Percentiles rank a stretch among this genome's conserved stretches.
Conservation (phyloP, 2,329 filamentous ascomycete genomes). For the Penicillium sp. region DNA sequence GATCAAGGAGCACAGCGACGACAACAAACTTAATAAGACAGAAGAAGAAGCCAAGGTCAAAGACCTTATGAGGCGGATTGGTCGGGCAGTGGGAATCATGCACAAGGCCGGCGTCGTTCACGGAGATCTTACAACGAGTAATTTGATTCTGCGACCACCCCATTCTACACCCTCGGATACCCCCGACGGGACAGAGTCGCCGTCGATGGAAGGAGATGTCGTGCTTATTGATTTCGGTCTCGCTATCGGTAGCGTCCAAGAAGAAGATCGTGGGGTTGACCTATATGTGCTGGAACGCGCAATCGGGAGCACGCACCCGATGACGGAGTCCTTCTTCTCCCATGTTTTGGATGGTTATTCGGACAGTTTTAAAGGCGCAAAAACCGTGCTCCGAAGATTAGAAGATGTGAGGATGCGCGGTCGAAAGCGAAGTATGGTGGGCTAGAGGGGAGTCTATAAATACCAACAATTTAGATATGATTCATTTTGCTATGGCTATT, state of each 20-base stretch:
- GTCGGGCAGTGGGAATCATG: slow-evolving; percentile 66
- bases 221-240: slow-evolving; percentile 94
- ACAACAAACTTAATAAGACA: slow-evolving; percentile 23
- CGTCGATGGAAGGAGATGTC: slow-evolving; percentile 63
- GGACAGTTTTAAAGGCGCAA: slow-evolving; percentile 69
- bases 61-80: slow-evolving; percentile 66
- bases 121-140: slow-evolving; percentile 95
- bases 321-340: slow-evolving; percentile 69
- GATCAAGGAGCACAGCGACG: slow-evolving; percentile 20
- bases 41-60: slow-evolving; percentile 51
- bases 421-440: slow-evolving; percentile 94
- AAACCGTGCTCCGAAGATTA: slow-evolving; percentile 70
- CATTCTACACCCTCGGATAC: slow-evolving; percentile 26
- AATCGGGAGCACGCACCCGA: slow-evolving; percentile 90
- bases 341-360: slow-evolving; percentile 69
- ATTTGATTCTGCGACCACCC: slow-evolving; percentile 83
- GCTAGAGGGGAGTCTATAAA: slow-evolving; percentile 47
- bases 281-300: slow-evolving; percentile 92
- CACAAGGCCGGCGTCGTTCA: slow-evolving; percentile 86
- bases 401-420: slow-evolving; percentile 93
- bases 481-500: slow-evolving; percentile 2
- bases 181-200: slow-evolving; percentile 18
- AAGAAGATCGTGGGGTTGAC: slow-evolving; percentile 94
- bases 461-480: slow-evolving; percentile 5
- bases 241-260: slow-evolving; percentile 71